A percentile compares a stretch with the other conserved stretches of the same genome.
Evolutionary conservation across 192 early-diverging fungal genomes (phyloP).

Genomic region (Coemansia nantahalensis): DNA sequence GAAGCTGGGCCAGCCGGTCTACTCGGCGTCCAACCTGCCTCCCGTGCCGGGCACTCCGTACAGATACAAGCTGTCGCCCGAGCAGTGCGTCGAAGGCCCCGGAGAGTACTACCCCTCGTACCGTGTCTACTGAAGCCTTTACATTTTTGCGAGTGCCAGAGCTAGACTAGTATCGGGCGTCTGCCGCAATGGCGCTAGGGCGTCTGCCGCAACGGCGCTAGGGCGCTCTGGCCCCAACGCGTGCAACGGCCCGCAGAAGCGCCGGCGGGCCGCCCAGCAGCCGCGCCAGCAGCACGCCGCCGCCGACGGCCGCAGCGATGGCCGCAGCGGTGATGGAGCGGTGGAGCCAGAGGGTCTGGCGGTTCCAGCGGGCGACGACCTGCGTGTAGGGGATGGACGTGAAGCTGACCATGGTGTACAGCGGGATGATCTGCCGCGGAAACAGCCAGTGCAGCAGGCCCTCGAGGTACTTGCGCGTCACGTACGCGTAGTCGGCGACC

Average conservation of each 20-base stretch:
- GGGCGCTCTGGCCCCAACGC: neutral
- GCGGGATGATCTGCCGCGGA: slow-evolving; percentile 73
- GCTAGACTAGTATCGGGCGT: no score
- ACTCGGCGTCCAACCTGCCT: slow-evolving; percentile 55
- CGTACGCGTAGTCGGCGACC: slow-evolving; percentile 71
- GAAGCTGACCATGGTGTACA: slow-evolving; percentile 98
- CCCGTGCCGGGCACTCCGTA: slow-evolving; percentile 53
- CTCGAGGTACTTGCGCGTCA: slow-evolving; percentile 80
- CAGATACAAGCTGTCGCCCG: slow-evolving; percentile 52
- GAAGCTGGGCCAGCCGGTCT: slow-evolving; percentile 52
- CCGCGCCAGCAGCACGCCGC: slow-evolving; percentile 9
- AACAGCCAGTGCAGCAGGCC: slow-evolving; percentile 67
- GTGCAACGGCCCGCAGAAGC: slow-evolving; percentile 7
- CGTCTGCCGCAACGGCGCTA: no score
- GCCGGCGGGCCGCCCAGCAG: slow-evolving; percentile 15
- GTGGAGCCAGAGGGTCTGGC: slow-evolving; percentile 38
- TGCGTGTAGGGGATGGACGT: slow-evolving; percentile 83
- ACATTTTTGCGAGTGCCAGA: no score
- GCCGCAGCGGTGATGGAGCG: slow-evolving; percentile 10
- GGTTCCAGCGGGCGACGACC: slow-evolving; percentile 45
- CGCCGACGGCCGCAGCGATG: slow-evolving; percentile 6
- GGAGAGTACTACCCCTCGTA: slow-evolving; percentile 54
- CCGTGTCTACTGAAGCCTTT: slow-evolving; percentile 29
- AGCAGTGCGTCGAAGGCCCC: slow-evolving; percentile 36
- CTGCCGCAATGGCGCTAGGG: no score